These are phyloP conservation scores for Vitis rotundifolia DNA, from an alignment of 164 flowering plant species.

Conservation along the genomic window DNA sequence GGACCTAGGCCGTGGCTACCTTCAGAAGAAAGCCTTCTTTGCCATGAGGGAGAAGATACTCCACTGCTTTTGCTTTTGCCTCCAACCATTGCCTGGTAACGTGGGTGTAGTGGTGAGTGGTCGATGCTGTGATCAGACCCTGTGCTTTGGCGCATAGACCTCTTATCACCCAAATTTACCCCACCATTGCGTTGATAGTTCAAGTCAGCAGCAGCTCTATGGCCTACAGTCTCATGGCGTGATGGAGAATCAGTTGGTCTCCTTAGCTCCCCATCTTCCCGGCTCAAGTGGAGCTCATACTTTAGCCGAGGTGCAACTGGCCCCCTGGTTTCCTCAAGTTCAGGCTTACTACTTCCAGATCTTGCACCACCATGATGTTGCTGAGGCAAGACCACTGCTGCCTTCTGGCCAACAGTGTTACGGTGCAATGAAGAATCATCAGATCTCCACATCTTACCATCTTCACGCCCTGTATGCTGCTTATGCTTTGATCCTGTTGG, in stretches of 20 bases:
- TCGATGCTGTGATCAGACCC: constrained; percentile 46
- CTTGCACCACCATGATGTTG: constrained; percentile 6
- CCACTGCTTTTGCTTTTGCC: constrained; percentile 33
- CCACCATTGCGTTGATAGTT: constrained; percentile 16
- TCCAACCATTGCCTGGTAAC: constrained; percentile 29
- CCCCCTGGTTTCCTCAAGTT: constrained; percentile 5
- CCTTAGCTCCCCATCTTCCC: constrained; percentile 19
- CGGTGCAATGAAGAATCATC: constrained; percentile 12
- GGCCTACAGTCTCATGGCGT: constrained; percentile 1
- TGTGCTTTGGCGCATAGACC: constrained; percentile 21
- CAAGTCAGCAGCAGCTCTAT: constrained; percentile 8
- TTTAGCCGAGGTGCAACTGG: constrained; percentile 10
- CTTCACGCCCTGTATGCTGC: constrained; percentile 6
- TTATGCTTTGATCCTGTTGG: not conserved
- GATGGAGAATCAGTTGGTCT: constrained; percentile 14
- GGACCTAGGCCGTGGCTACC: constrained; percentile 42
- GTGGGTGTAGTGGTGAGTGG: constrained; percentile 45
- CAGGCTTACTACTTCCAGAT: constrained; percentile 1
- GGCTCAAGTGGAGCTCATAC: constrained; percentile 15
- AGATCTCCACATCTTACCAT: constrained; percentile 7
- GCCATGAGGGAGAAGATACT: constrained; percentile 47
- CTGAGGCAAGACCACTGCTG: not conserved
- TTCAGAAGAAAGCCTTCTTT: constrained; percentile 41
- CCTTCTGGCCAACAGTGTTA: not conserved
- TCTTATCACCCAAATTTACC: constrained; percentile 25